Evolutionary conservation across 768 basidiomycete species (phyloP).

Genomic region (Chalciporus sphaerocephalus): DNA sequence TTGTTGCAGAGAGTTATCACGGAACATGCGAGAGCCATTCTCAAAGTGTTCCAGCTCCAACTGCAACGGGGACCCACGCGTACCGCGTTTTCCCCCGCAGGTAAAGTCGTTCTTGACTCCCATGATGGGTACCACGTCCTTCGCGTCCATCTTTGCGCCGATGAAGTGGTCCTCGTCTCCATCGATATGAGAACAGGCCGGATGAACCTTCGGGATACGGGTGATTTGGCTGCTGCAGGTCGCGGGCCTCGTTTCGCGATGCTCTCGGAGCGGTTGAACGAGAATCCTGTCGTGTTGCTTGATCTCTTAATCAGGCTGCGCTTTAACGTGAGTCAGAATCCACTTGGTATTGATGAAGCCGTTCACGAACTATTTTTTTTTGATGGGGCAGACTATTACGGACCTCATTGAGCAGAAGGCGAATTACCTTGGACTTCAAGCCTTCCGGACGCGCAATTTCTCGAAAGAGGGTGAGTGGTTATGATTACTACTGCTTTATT

Average conservation of each 20-base stretch:
- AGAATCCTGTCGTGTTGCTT: conserved; percentile 57
- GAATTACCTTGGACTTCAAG: conserved; percentile 77
- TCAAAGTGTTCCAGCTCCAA: conserved; percentile 51
- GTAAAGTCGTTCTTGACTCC: conserved; percentile 50
- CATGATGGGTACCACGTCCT: conserved; percentile 56
- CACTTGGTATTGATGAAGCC: neutral
- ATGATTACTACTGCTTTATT: too few species aligned
- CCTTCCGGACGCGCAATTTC: conserved; percentile 67
- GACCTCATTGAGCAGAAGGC: conserved; percentile 83
- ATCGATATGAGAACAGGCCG: conserved; percentile 79
- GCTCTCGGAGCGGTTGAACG: conserved; percentile 62
- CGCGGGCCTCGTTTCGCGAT: conserved; percentile 61
- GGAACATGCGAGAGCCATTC: conserved; percentile 59
- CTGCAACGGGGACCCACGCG: conserved; percentile 48
- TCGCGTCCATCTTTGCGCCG: conserved; percentile 67
- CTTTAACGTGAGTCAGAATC: conserved; percentile 47
- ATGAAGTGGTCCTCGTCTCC: conserved; percentile 70
- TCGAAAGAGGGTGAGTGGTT: conserved; percentile 49
- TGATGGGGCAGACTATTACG: conserved; percentile 64
- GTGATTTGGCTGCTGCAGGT: conserved; percentile 71
- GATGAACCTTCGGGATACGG: conserved; percentile 73
- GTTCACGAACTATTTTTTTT: neutral
- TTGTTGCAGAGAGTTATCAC: conserved; percentile 61
- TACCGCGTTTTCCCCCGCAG: conserved; percentile 58
- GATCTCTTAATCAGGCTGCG: conserved; percentile 58